Base-by-base conservation (phyloP, 129 eudicot genomes). In the Arctium minus region DNA sequence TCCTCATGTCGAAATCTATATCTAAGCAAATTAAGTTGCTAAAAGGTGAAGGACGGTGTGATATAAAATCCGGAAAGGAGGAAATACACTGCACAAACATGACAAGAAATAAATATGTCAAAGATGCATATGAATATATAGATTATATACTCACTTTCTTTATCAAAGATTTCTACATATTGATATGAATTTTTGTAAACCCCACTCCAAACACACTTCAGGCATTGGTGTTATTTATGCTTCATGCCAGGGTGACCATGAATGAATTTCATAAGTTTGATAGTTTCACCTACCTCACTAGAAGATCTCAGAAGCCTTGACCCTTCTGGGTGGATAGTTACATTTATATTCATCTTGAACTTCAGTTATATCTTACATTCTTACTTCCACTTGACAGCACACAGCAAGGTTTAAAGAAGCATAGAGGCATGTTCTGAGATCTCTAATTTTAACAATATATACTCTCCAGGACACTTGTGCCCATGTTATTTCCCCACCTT, bases 41-140 rank as follows among this genome's bases (percentile, higher is more conserved):
- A 33, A 77, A 77, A 6, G 72, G 80, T 7, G 80, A 56, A 53
- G 80, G 80, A 77, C 33, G 72, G 80, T 60, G 72, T 8, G 33
- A 35, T 77, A 77, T 4, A 10, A 77, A n/a, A 37, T 64, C 53
- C 10, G 81, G 73, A 77, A 62, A 77, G 4, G 56, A 35, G 12
- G 81, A 77, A 77, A 77, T 10, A 62, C 81, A 77, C 81, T 77
- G 81, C 81, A 77, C 29, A 46, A 11, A 27, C 5, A 65, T 65
- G 31, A 22, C 64, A 65, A 65, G 33, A 65, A 64, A 64, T 11
- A 0, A 7, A 30, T 33, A 75, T 10, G 39, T 65, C 44, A 78
- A 36, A 39, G 8, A 65, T 65, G 30, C 29, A 42, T 78, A 27
- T 10, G 44, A 40, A 67, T 67, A 40, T 22, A 22, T 38, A 27